A percentile compares a stretch with the other conserved stretches of the same genome.
These are phyloP conservation scores for Cyamopsis tetragonoloba DNA, from an alignment of 306 rosid species.

Conservation along the genomic window DNA sequence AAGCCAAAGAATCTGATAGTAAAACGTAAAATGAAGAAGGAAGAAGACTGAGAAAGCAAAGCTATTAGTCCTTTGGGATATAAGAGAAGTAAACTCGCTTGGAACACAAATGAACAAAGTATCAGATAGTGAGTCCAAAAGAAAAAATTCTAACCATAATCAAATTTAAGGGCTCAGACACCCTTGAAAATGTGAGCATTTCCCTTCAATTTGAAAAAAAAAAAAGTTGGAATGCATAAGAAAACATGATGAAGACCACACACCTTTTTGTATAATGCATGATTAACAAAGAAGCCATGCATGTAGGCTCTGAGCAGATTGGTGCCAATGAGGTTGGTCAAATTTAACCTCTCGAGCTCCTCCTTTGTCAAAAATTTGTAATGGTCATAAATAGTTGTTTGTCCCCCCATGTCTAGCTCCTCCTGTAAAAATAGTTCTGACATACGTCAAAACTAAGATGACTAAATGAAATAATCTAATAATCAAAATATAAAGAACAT, in stretches of 20 bases:
- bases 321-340: slow-evolving; percentile 79
- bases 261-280: slow-evolving; percentile 76
- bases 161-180: background rate
- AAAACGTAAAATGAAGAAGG: background rate
- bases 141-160: background rate
- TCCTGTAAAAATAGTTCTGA: slow-evolving; percentile 53
- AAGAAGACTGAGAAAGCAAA: background rate
- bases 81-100: background rate
- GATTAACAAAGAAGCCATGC: slow-evolving; percentile 80
- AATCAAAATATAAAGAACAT: slow-evolving; percentile 30
- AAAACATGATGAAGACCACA: slow-evolving; percentile 15
- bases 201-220: background rate
- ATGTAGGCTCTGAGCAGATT: slow-evolving; percentile 72
- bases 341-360: slow-evolving; percentile 75
- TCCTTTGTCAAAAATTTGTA: slow-evolving; percentile 81
- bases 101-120: background rate
- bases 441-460: slow-evolving; percentile 23
- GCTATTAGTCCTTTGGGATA: background rate
- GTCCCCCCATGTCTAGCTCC: slow-evolving; percentile 74
- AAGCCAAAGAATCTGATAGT: background rate
- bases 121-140: background rate
- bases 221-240: too few species aligned
- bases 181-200: background rate
- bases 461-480: slow-evolving; percentile 3
- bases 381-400: slow-evolving; percentile 66